phyloP scores from a whole-genome alignment of 2,329 filamentous ascomycete species.

The Septoria linicola region DNA sequence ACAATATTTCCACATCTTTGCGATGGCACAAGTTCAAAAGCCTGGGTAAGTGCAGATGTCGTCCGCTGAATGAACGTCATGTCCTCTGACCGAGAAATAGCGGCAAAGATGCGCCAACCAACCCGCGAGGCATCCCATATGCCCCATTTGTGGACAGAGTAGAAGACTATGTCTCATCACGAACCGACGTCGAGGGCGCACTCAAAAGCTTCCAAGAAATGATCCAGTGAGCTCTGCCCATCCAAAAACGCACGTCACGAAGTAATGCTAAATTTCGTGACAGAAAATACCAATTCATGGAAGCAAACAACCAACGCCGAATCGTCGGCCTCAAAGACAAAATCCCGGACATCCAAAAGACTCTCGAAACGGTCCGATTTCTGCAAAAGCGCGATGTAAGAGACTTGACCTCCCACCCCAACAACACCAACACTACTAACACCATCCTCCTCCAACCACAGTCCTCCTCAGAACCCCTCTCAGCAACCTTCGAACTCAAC shows the following conservation, averaged over 20 bases:
- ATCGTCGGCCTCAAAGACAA: slow-evolving; percentile 83
- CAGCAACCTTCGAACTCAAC: slow-evolving; percentile 94
- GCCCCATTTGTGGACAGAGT: slow-evolving; percentile 86
- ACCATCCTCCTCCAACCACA: slow-evolving; percentile 22
- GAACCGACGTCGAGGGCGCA: slow-evolving; percentile 75
- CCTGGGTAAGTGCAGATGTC: too few relatives aligned
- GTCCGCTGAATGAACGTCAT: too few relatives aligned
- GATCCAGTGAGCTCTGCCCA: slow-evolving; percentile 67
- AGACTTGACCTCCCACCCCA: neutral
- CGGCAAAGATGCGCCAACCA: slow-evolving; percentile 57
- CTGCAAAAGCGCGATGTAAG: slow-evolving; percentile 70
- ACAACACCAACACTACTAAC: neutral
- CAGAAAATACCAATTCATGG: slow-evolving; percentile 99
- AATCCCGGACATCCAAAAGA: slow-evolving; percentile 96
- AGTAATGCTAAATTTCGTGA: too few relatives aligned
- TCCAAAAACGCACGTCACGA: neutral
- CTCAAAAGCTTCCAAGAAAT: slow-evolving; percentile 86
- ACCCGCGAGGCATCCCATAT: slow-evolving; percentile 78
- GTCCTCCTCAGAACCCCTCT: slow-evolving; percentile 64
- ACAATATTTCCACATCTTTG: too few relatives aligned
- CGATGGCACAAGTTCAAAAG: too few relatives aligned
- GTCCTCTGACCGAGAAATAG: neutral
- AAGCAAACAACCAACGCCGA: slow-evolving; percentile 83
- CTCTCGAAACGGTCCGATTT: slow-evolving; percentile 85
- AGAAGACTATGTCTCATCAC: slow-evolving; percentile 79